Conservation (phyloP, 139 green algal species). For the Limnomonas spitsbergensis region DNA sequence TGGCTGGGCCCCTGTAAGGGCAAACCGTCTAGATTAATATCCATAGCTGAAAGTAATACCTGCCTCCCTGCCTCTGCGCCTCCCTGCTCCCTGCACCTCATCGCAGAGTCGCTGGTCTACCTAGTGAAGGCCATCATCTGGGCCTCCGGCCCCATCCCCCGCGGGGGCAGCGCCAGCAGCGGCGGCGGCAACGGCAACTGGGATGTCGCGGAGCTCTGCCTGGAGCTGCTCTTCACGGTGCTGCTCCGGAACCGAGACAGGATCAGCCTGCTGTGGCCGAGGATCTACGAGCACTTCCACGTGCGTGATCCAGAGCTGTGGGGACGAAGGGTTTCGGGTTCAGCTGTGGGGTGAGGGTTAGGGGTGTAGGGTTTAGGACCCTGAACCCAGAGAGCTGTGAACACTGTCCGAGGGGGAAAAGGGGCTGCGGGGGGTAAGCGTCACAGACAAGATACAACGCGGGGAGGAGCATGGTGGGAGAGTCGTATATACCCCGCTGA, state of each 20-base stretch:
- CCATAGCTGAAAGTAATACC: too few species aligned
- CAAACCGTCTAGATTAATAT: too few species aligned
- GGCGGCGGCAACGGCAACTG: conserved; percentile 21
- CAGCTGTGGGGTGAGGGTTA: too few species aligned
- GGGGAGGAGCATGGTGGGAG: too few species aligned
- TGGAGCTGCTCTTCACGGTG: conserved; percentile 87
- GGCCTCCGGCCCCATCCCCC: conserved; percentile 49
- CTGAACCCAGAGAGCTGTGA: too few species aligned
- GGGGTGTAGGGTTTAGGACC: too few species aligned
- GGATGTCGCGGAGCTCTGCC: conserved; percentile 74
- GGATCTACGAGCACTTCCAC: conserved; percentile 73
- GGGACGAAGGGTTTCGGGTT: neutral
- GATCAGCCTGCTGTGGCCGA: conserved; percentile 78
- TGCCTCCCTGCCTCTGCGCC: neutral
- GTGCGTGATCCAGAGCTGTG: conserved; percentile 20
- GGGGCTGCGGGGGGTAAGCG: too few species aligned
- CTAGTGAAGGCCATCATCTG: conserved; percentile 79
- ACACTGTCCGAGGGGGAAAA: too few species aligned
- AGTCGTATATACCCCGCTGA: too few species aligned
- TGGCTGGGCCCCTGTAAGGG: too few species aligned
- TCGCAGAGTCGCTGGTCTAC: conserved; percentile 67
- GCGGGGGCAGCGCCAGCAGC: conserved; percentile 5
- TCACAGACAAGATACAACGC: too few species aligned
- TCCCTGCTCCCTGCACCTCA: neutral
- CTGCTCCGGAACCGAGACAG: conserved; percentile 88